Evolutionary conservation across 2,329 filamentous ascomycete genomes (phyloP), one percentile per base, ranked within the genome.

Genomic region (Colletotrichum liriopes): DNA sequence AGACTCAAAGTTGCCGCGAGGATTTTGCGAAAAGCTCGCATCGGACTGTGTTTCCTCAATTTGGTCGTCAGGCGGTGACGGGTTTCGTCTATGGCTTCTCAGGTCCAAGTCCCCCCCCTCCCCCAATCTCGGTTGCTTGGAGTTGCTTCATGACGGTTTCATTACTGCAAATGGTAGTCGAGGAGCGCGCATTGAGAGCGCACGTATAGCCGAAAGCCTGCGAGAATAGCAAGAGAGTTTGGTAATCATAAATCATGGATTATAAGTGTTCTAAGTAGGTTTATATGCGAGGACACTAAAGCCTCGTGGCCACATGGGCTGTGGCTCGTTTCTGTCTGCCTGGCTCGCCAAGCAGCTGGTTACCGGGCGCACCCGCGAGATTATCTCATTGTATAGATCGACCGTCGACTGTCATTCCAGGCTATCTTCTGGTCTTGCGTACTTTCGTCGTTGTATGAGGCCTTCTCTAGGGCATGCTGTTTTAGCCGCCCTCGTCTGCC

Each of bases 191-290:
- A 26, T 14, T 18, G 37, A 9, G 58, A 32, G 12, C 1, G 45
- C 14, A 43, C 6, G 35, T 6, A 59, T n/a, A 41, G 5, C 9
- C n/a, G n/a, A 35, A 16, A 23, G 20, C 2, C 20, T 8, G 7
- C 0, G 12, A 3, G 9, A 26, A 26, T 11, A 18, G 8, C 18
- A 60, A 12, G 16, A 26, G n/a, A 41, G 32, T 20, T n/a, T 3
- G 12, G 16, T 9, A 14, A 45, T 49, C 45, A 18, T 62, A 5
- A 51, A 39, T 62, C 59, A 14, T 41, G 18, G 45, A 62, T 62
- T 62, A 62, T 8, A 62, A 41, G 32, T 62, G 16, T 41, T 62
- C 45, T 52, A 51, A 41, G 45, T 62, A 49, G 14, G 35, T 18
- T 37, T 37, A 26, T 39, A 26, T 23, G 35, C 47, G 8, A 39